These are phyloP conservation scores for Ligustrum vulgare DNA, from an alignment of 257 asterid genomes.

Conservation along the genomic window DNA sequence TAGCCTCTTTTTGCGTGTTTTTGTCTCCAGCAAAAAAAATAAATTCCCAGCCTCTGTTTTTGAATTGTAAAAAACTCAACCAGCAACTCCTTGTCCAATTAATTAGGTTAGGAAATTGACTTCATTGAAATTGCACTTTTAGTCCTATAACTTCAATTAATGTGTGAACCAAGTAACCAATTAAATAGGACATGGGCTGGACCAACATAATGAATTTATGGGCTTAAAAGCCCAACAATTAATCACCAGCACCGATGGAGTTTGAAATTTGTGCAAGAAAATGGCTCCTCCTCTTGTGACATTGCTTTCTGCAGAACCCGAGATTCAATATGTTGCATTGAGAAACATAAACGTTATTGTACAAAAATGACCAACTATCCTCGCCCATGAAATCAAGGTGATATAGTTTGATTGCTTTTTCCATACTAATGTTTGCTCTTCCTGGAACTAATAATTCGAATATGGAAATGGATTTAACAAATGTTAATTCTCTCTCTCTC, in stretches of 20 bases:
- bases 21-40: no score
- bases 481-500: slow-evolving; percentile 18
- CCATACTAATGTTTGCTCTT: slow-evolving; percentile 4
- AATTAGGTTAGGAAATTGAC: no score
- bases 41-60: no score
- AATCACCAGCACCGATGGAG: slow-evolving; percentile 96
- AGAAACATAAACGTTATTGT: slow-evolving; percentile 95
- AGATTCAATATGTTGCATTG: slow-evolving; percentile 90
- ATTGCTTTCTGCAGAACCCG: slow-evolving; percentile 95
- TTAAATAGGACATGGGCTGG: no score
- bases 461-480: slow-evolving; percentile 22
- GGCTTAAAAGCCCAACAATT: no score
- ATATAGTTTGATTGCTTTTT: slow-evolving; percentile 2
- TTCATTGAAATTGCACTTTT: no score
- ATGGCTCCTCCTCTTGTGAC: slow-evolving; percentile 99
- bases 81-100: no score
- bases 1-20: no score
- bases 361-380: slow-evolving; percentile 93
- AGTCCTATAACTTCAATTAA: no score
- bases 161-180: no score
- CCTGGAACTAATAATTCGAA: slow-evolving; percentile 15
- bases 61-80: no score
- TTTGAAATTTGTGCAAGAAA: slow-evolving; percentile 97
- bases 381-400: slow-evolving; percentile 98
- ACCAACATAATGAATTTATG: no score